These are phyloP conservation scores for Trichosporon sp. DNA, from an alignment of 1,284 basidiomycete species.

Conservation along the genomic window DNA sequence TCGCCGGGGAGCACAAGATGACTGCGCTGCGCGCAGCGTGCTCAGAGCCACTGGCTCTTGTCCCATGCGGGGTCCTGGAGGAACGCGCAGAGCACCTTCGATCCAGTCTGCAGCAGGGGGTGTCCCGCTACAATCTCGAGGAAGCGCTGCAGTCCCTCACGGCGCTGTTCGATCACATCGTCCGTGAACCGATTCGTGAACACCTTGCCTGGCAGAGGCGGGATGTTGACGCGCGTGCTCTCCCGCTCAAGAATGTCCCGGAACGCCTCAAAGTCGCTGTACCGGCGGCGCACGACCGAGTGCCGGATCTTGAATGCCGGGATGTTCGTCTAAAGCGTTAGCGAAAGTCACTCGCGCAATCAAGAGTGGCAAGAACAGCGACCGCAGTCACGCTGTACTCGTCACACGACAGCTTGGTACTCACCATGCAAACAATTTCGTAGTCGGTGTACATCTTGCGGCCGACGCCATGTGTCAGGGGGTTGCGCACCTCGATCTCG, in stretches of 20 bases:
- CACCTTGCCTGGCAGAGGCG: constrained; percentile 88
- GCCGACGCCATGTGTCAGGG: constrained; percentile 92
- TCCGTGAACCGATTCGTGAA: constrained; percentile 96
- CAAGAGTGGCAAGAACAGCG: background rate
- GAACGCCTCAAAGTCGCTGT: constrained; percentile 99
- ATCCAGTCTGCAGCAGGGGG: constrained; percentile 93
- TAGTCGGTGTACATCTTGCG: constrained; percentile 99
- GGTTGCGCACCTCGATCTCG: constrained; percentile 95
- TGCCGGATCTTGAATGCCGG: constrained; percentile 96
- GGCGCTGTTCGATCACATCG: constrained; percentile 86
- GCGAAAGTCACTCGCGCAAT: background rate
- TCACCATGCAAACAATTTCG: constrained; percentile 92
- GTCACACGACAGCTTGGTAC: too few species aligned
- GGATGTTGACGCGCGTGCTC: constrained; percentile 94
- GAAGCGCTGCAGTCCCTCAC: constrained; percentile 93
- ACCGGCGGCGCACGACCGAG: constrained; percentile 87
- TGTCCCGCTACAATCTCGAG: constrained; percentile 95
- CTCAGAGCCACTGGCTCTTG: constrained; percentile 41
- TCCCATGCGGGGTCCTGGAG: constrained; percentile 58
- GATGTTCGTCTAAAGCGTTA: constrained; percentile 75
- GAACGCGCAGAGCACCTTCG: constrained; percentile 94
- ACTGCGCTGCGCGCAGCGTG: background rate
- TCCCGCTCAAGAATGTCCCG: constrained; percentile 96
- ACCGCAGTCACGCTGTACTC: too few species aligned
- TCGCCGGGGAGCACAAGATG: too few species aligned